Conservation (phyloP, 805 yeast species). For the Kodamaea laetipori region DNA sequence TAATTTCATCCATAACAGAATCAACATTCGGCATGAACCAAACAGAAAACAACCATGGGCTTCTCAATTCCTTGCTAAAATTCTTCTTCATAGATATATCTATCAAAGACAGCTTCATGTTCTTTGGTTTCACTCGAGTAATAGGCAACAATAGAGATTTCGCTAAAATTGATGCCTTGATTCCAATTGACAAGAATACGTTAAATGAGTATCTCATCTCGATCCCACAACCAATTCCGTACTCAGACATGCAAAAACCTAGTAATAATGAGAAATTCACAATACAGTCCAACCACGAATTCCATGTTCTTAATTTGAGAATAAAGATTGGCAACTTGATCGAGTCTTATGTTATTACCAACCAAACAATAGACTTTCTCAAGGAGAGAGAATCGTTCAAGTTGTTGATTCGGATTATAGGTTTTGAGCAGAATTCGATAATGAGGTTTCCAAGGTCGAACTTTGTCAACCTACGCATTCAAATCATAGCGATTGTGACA, state of each 20-base stretch:
- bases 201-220: conserved; percentile 25
- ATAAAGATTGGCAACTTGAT: conserved; percentile 50
- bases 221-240: conserved; percentile 33
- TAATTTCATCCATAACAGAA: conserved; percentile 44
- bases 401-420: conserved; percentile 44
- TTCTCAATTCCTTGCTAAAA: conserved; percentile 31
- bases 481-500: conserved; percentile 43
- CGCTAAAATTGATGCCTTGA: conserved; percentile 41
- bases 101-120: conserved; percentile 40
- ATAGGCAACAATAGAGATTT: conserved; percentile 54
- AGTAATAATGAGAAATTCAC: conserved; percentile 15
- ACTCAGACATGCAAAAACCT: conserved; percentile 1
- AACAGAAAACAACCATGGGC: conserved; percentile 14
- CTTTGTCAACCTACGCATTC: conserved; percentile 37
- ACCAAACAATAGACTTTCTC: conserved; percentile 27
- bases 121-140: conserved; percentile 56
- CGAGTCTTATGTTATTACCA: conserved; percentile 44
- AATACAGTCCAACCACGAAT: conserved; percentile 41
- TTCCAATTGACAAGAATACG: conserved; percentile 34
- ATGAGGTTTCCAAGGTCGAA: conserved; percentile 48
- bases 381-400: conserved; percentile 42
- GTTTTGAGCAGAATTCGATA: conserved; percentile 51
- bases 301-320: conserved; percentile 45
- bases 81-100: conserved; percentile 46
- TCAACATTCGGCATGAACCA: conserved; percentile 29